Evolutionary conservation across 2,329 filamentous ascomycete species (phyloP), one percentile per base, ranked within the genome.

Genomic region (Hypoxylon sp.): DNA sequence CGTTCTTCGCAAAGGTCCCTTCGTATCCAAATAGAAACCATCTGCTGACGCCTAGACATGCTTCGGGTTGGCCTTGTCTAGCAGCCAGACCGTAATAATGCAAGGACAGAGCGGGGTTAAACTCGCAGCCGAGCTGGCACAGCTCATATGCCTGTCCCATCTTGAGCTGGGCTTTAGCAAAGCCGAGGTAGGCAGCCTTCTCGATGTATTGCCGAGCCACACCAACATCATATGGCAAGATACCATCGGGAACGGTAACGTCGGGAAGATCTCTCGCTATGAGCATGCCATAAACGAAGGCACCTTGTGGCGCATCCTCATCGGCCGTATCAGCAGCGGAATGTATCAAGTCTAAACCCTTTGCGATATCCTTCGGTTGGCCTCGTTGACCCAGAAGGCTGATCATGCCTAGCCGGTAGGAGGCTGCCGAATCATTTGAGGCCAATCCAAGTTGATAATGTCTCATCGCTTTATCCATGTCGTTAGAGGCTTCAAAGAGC

Each of bases 21-120:
- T 98, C 95, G 72, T 96, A 94, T 2, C 96, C 96, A 76, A 97
- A 98, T 29, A 99, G 86, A 78, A 98, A 99, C 96, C 96, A 99
- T 80, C 97, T 96, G 80, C 95, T 98, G 68, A 99, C 94, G 29
- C 95, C 94, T 81, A 99, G 92, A 67, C 97, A 94, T 0, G 95
- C 96, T 79, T 99, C 96, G 0, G 94, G 86, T 75, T 98, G 94
- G 17, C 94, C 95, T 81, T 98, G 96, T 71, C 92, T 91, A 11
- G 96, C 92, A 21, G 96, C 95, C 32, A 99, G 86, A 39, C 93
- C 93, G 76, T 98, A 98, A 83, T 99, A 99, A 78, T 99, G 96
- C 59, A 99, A 82, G 0, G 95, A 98, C 64, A 97, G 87, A 0
- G 93, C 92, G 0, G 96, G 94, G 75, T 97, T 94, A 80, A 99